A percentile compares a stretch with the other conserved stretches of the same genome.
Conservation (phyloP, 78 protist genomes). For the Dictyostelium capitatum region DNA sequence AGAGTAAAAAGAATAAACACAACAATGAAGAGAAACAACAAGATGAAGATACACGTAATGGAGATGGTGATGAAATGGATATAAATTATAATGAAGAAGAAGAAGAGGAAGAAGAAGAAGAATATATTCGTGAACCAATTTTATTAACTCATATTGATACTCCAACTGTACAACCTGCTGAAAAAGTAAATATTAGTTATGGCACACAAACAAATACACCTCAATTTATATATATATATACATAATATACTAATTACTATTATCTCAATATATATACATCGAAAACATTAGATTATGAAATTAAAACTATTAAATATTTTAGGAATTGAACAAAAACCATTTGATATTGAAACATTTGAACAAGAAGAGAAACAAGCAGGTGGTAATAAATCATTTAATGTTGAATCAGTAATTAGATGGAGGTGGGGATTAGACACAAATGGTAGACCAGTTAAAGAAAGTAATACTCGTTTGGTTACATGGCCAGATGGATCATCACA, state of each 20-base stretch:
- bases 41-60: neutral
- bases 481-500: slow-evolving; percentile 81
- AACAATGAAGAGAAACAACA: neutral
- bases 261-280: neutral
- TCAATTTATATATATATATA: neutral
- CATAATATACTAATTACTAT: neutral
- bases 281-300: slow-evolving; percentile 39
- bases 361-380: slow-evolving; percentile 24
- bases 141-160: slow-evolving; percentile 32
- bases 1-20: neutral
- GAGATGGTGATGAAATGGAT: neutral
- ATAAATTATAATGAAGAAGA: neutral
- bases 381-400: slow-evolving; percentile 6
- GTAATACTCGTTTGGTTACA: slow-evolving; percentile 51
- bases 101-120: slow-evolving; percentile 39
- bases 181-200: neutral
- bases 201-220: no score
- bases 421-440: slow-evolving; percentile 56
- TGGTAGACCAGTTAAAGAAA: slow-evolving; percentile 69
- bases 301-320: slow-evolving; percentile 70
- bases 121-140: slow-evolving; percentile 48
- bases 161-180: neutral
- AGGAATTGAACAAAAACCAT: slow-evolving; percentile 76
- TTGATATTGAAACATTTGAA: slow-evolving; percentile 14
- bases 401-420: slow-evolving; percentile 82